Conservation (phyloP, 805 yeast genomes). For the Kurtzmaniella cleridarum region DNA sequence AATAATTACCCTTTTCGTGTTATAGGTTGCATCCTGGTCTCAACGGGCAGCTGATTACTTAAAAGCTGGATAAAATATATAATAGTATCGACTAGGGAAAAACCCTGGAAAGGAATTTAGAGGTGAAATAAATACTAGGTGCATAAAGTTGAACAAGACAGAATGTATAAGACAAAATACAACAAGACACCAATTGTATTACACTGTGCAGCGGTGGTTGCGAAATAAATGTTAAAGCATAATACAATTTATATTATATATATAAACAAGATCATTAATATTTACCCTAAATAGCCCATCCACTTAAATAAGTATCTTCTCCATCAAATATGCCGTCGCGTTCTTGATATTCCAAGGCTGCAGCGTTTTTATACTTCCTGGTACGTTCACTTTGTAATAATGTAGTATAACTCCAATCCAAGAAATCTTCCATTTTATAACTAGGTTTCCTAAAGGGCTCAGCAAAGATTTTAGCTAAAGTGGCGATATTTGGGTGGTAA, state of each 20-base stretch:
- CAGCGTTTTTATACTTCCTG: constrained; percentile 63
- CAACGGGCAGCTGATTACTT: no score
- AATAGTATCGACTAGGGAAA: no score
- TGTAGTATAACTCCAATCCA: constrained; percentile 81
- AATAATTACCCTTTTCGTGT: not conserved
- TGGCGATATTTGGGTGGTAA: constrained; percentile 93
- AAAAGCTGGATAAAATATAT: no score
- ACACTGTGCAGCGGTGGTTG: no score
- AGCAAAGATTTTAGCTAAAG: constrained; percentile 78
- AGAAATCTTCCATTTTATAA: constrained; percentile 89
- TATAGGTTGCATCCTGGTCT: not conserved
- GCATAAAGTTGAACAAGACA: no score
- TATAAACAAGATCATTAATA: no score
- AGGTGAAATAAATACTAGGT: no score
- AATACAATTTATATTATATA: no score
- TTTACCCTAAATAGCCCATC: constrained; percentile 22
- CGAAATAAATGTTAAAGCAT: no score
- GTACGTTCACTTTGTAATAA: constrained; percentile 57
- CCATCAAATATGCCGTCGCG: constrained; percentile 33
- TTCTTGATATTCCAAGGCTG: constrained; percentile 72
- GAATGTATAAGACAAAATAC: no score
- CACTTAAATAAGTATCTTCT: constrained; percentile 15
- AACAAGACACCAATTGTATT: no score
- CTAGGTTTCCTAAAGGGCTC: constrained; percentile 87
- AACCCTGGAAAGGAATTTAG: no score